Conservation (phyloP, 2,329 filamentous ascomycete genomes). For the Paecilomyces sp. region DNA sequence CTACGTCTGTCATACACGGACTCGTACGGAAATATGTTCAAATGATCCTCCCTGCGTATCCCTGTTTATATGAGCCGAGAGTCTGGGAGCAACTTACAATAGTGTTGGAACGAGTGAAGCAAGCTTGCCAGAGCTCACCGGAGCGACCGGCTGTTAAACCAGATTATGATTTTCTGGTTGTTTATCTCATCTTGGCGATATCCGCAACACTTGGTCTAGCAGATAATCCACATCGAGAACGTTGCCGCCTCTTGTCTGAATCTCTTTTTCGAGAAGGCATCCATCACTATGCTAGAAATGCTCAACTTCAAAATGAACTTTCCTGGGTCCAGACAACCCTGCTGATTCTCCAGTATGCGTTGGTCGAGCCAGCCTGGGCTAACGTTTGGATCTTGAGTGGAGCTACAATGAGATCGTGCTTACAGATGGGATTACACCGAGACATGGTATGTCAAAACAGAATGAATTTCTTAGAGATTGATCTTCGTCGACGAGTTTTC, state of each 20-base stretch:
- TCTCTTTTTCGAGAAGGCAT: conserved; percentile 26
- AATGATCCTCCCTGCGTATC: conserved; percentile 21
- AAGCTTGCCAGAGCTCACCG: neutral
- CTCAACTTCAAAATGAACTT: conserved; percentile 19
- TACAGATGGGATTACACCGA: conserved; percentile 18
- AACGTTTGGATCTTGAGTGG: conserved; percentile 21
- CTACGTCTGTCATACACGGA: conserved; percentile 14
- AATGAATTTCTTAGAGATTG: conserved; percentile 15
- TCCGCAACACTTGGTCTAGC: conserved; percentile 23
- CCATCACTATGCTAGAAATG: conserved; percentile 20
- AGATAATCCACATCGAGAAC: conserved; percentile 21
- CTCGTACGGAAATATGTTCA: conserved; percentile 25
- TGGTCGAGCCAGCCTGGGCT: conserved; percentile 17
- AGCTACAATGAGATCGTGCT: conserved; percentile 18
- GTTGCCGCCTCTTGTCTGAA: conserved; percentile 23
- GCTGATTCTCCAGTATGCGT: conserved; percentile 17
- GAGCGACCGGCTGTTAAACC: conserved; percentile 11
- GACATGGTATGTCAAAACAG: conserved; percentile 13
- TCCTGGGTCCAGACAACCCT: conserved; percentile 17
- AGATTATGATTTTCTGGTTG: conserved; percentile 23
- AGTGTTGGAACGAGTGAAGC: conserved; percentile 8
- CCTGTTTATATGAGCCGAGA: conserved; percentile 18
- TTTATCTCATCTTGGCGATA: conserved; percentile 25
- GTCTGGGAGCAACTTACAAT: conserved; percentile 20
- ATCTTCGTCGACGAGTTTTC: conserved; percentile 17